These are phyloP conservation scores for Gypsophila paniculata DNA, from an alignment of 179 eudicot genomes.

Conservation along the genomic window DNA sequence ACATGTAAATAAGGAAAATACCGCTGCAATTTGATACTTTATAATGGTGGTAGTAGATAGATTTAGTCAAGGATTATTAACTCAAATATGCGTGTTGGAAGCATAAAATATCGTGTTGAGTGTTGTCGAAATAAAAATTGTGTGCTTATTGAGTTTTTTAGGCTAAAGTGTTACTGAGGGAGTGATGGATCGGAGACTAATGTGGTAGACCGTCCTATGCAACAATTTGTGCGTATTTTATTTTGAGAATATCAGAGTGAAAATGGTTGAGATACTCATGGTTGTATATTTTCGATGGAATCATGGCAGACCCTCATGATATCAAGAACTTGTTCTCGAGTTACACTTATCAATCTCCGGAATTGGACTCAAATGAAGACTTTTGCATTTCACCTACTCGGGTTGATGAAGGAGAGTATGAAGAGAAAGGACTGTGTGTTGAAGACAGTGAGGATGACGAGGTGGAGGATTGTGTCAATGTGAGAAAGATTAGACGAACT, in stretches of 20 bases:
- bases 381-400: slow-evolving; percentile 26
- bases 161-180: too few species aligned
- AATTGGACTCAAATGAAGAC: slow-evolving; percentile 37
- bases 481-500: slow-evolving; percentile 7
- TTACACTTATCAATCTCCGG: slow-evolving; percentile 67
- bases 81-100: too few species aligned
- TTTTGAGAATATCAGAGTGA: too few species aligned
- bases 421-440: slow-evolving; percentile 29
- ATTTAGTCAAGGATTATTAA: too few species aligned
- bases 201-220: background rate
- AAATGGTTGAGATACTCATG: too few species aligned
- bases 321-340: slow-evolving; percentile 67
- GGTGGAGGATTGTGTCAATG: slow-evolving; percentile 20
- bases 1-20: too few species aligned
- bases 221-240: background rate
- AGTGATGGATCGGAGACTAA: background rate
- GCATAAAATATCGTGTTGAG: too few species aligned
- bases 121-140: too few species aligned
- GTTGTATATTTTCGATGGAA: slow-evolving; percentile 7
- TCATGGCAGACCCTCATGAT: slow-evolving; percentile 50
- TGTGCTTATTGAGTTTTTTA: too few species aligned
- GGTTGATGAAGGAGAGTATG: slow-evolving; percentile 16
- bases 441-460: slow-evolving; percentile 34
- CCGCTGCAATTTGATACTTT: too few species aligned
- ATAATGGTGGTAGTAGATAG: too few species aligned